Evolutionary conservation across 2,329 filamentous ascomycete genomes (phyloP).

Genomic region (Sporothrix phasma): DNA sequence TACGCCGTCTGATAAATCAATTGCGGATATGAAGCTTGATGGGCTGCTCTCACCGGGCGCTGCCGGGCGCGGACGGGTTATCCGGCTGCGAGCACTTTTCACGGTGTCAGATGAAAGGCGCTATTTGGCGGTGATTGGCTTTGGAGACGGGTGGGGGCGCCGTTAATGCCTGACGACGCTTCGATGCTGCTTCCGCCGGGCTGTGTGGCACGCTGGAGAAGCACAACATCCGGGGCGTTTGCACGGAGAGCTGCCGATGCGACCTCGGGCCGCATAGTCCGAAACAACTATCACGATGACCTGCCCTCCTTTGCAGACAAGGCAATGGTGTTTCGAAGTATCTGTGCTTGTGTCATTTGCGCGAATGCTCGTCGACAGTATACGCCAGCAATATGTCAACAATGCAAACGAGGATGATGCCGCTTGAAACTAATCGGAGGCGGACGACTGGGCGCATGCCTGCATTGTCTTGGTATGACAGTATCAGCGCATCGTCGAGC

Average conservation of each 20-base stretch:
- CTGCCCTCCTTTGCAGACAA: background rate
- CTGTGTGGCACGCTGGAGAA: constrained; percentile 51
- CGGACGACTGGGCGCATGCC: too few relatives aligned
- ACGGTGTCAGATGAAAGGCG: constrained; percentile 47
- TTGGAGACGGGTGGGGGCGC: constrained; percentile 76
- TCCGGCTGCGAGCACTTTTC: constrained; percentile 41
- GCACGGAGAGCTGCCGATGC: constrained; percentile 45
- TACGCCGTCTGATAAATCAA: constrained; percentile 97
- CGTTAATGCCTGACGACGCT: constrained; percentile 98
- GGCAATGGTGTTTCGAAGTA: background rate
- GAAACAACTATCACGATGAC: constrained; percentile 52
- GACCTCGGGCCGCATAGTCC: constrained; percentile 52
- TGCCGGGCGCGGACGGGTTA: constrained; percentile 23
- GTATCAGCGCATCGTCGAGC: too few relatives aligned
- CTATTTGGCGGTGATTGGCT: constrained; percentile 26
- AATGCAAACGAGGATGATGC: too few relatives aligned
- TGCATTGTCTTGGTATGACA: too few relatives aligned
- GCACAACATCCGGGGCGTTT: constrained; percentile 38
- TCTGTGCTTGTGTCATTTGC: too few relatives aligned
- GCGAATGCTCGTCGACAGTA: too few relatives aligned
- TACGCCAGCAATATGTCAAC: too few relatives aligned
- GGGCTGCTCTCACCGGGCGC: constrained; percentile 37
- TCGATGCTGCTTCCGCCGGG: constrained; percentile 94
- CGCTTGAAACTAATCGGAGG: too few relatives aligned
- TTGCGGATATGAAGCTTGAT: constrained; percentile 95